Base-by-base conservation (phyloP, 805 yeast species). In the Jamesozyma piceae region DNA sequence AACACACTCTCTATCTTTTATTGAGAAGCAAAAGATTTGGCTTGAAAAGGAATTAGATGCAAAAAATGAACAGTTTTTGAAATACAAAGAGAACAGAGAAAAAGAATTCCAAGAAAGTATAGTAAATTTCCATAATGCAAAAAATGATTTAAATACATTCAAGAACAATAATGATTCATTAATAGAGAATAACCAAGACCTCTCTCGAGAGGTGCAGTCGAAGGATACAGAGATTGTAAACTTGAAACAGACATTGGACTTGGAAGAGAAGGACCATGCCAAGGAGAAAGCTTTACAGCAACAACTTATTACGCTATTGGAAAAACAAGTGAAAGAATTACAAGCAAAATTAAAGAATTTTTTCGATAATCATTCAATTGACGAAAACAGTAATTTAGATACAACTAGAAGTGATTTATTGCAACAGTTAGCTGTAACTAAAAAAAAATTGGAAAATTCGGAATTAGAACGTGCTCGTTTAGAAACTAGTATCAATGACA, bases 81-180 rank as follows among this genome's bases (percentile, higher is more conserved):
- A 43, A 9, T 62, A 55, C 37, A 53, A 63, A 47, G 52, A 44
- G 33, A 55, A 49, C 15, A 52, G 53, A 32, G 48, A 30, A 26
- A 31, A 64, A 24, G 80, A 81, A 50, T 65, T 82, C 39, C 90
- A 84, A 62, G 80, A 76, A 42, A 75, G 84, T 44, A 69, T 87
- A 47, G 80, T 77, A 46, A 72, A 80, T 37, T 63, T 78, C 39
- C 74, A 79, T 55, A 74, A 15, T 15, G 11, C 64, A 13, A 43
- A 38, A 36, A 37, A 28, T 36, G 44, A 46, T 17, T 35, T 37
- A 19, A 17, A 31, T 2, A 6, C 5, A 3, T 17, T 30, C 9
- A 39, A 46, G 9, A 38, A 54, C 11, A 54, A 53, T 21, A 52
- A 51, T 35, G 66, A 66, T 5, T 53, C 56, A 15, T 47, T 74